Base-by-base conservation (phyloP, 2,329 filamentous ascomycete species). In the Cytospora schulzeri region DNA sequence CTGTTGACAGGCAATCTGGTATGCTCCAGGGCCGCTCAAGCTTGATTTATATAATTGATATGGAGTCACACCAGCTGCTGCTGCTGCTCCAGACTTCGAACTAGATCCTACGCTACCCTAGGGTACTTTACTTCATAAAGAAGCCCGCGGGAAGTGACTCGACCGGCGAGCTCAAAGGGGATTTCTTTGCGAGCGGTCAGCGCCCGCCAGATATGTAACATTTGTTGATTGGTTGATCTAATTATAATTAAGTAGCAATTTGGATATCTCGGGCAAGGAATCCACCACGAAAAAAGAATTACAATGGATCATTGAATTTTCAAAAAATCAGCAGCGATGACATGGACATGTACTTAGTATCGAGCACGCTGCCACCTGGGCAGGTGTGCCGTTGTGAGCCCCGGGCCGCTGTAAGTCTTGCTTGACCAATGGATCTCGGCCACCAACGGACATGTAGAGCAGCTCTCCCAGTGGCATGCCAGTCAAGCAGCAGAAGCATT, bases 61-160 rank as follows among this genome's bases (percentile, higher is more conserved):
- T 14, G 0, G 8, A 5, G 51, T 28, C n/a, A 55, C 33, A 19
- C n/a, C 35, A 48, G 35, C 29, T 50, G 12, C 22, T 1, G 31
- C 9, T 31, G 29, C 9, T 31, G 29, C n/a, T n/a, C n/a, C 9
- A 31, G 4, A 14, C n/a, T 24, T 31, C 58, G 50, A n/a, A 53
- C 48, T 17, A 33, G 1, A 28, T 19, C 58, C 26, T 5, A 38
- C 48, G 22, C 50, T 38, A 56, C 33, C 4, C 31, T 35, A 35
- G n/a, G n/a, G n/a, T n/a, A n/a, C n/a, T n/a, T n/a, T n/a, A n/a
- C n/a, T n/a, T n/a, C n/a, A 35, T 35, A 15, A 50, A 24, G 15
- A 14, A 17, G 52, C n/a, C n/a, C n/a, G 9, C 35, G 41, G 38
- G 41, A 45, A 53, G 53, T 62, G 54, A 38, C 29, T 63, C 29